Percentiles rank a stretch among this genome's conserved stretches.
Conservation (phyloP, 2,329 filamentous ascomycete species). For the Fusarium sp. region DNA sequence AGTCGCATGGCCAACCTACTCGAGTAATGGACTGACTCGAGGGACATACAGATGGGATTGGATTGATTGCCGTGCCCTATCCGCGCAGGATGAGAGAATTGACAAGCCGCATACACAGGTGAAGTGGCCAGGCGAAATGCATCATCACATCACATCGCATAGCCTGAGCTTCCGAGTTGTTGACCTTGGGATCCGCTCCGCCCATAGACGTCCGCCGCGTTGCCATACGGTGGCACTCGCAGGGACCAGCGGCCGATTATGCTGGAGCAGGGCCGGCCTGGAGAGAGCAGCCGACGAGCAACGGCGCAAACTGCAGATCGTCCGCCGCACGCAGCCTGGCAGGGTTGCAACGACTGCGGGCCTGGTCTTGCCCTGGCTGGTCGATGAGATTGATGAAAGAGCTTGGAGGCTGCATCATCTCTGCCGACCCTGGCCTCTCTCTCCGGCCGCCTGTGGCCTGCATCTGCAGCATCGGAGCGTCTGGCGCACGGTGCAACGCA, state of each 20-base stretch:
- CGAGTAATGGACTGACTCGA: constrained; percentile 25
- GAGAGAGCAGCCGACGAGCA: constrained; percentile 26
- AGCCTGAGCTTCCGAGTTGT: constrained; percentile 31
- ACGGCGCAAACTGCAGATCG: constrained; percentile 42
- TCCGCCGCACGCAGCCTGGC: constrained; percentile 37
- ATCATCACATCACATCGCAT: constrained; percentile 44
- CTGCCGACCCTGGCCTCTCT: constrained; percentile 36
- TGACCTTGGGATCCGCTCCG: constrained; percentile 39
- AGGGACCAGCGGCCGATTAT: constrained; percentile 34
- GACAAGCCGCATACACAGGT: constrained; percentile 13
- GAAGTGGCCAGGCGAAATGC: constrained; percentile 36
- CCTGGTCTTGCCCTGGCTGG: constrained; percentile 31
- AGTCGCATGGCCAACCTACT: constrained; percentile 20
- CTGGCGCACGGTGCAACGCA: constrained; percentile 41
- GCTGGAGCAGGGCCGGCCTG: constrained; percentile 26
- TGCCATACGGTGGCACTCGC: constrained; percentile 34
- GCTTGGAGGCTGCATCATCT: constrained; percentile 39
- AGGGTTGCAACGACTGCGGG: constrained; percentile 39
- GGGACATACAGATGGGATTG: constrained; percentile 17
- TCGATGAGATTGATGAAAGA: constrained; percentile 37
- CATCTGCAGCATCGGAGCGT: constrained; percentile 39
- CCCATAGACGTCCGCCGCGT: constrained; percentile 38
- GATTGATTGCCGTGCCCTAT: constrained; percentile 33
- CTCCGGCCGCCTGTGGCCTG: constrained; percentile 33
- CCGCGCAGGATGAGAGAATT: constrained; percentile 27